Conservation (phyloP, 176 grass and related monocot species). For the Carex cristatella region DNA sequence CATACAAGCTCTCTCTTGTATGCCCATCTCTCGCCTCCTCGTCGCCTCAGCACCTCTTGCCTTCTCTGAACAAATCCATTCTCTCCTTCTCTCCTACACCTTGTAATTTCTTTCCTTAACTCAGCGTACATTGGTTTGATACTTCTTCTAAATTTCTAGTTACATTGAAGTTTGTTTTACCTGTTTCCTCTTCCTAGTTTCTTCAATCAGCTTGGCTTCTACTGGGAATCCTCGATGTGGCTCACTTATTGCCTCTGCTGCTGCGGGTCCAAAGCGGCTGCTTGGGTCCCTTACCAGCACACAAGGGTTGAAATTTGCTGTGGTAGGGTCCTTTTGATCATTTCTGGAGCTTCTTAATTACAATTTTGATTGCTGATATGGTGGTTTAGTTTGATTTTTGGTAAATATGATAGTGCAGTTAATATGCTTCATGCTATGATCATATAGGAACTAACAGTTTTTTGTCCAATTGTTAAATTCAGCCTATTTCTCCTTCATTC, state of each 20-base stretch:
- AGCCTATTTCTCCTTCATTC: neutral
- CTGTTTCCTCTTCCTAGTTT: neutral
- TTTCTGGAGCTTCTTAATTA: neutral
- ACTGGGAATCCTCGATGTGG: conserved; percentile 18
- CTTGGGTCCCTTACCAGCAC: conserved; percentile 67
- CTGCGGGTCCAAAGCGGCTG: conserved; percentile 42
- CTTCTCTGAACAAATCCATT: conserved; percentile 8
- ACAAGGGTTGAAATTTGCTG: conserved; percentile 65
- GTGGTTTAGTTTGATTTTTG: neutral
- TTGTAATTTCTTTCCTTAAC: neutral
- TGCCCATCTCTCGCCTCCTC: neutral
- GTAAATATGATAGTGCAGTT: neutral
- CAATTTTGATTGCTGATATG: neutral
- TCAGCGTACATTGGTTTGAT: neutral
- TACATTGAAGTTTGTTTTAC: conserved; percentile 1
- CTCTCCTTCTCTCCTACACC: conserved; percentile 14
- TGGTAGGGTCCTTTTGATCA: conserved; percentile 41
- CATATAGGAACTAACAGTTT: neutral
- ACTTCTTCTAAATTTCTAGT: neutral
- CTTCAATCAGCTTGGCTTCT: conserved; percentile 18
- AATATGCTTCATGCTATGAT: neutral
- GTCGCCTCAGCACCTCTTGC: conserved; percentile 3
- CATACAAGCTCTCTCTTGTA: neutral
- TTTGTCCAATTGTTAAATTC: neutral
- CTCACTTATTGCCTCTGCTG: conserved; percentile 22